Evolutionary conservation across 768 basidiomycete species (phyloP), one percentile per base, ranked within the genome.

Genomic region (Lactifluus pinguis): DNA sequence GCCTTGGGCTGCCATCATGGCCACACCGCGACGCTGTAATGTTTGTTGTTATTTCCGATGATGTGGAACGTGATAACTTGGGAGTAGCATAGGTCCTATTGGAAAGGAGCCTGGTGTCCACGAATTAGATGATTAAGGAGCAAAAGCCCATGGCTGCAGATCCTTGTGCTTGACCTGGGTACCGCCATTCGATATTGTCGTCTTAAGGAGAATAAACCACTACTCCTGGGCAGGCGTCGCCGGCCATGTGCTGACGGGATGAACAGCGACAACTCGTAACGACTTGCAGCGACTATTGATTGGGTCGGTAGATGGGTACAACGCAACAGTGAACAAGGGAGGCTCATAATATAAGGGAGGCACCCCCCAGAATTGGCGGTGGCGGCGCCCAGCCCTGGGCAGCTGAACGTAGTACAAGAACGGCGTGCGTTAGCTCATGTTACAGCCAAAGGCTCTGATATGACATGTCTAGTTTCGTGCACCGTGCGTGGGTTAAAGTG

Each of bases 71-170:
- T 25, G 25, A 2, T 25, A 25, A 2, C 25, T 2, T 25, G 25
- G 25, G 25, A 25, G 25, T 25, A 25, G 25, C 32, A 47, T 42
- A 11, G 39, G 11, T 45, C 59, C 34, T 15, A 21, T 44, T 30
- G 59, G 60, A 21, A 25, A 61, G 11, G 53, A 61, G 3, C 30
- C 34, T 30, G 0, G 41, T 3, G 53, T 61, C 60, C 60, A 61
- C 10, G 36, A 2, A 3, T 25, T 48, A 10, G 59, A n/a, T 8
- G 47, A 32, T 29, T 15, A 7, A 29, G 39, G 21, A 38, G 47
- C 17, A 6, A 15, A 49, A 48, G 3, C 17, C 47, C 48, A 60
- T 60, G 25, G 25, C 2, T 25, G 25, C 25, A 25, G 25, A 2
- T 25, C 39, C 19, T 41, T 53, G 39, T 7, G 21, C 15, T 30